A percentile compares a stretch with the other conserved stretches of the same genome.
Conservation (phyloP, 495 filamentous ascomycete species). For the Parathielavia appendiculata region DNA sequence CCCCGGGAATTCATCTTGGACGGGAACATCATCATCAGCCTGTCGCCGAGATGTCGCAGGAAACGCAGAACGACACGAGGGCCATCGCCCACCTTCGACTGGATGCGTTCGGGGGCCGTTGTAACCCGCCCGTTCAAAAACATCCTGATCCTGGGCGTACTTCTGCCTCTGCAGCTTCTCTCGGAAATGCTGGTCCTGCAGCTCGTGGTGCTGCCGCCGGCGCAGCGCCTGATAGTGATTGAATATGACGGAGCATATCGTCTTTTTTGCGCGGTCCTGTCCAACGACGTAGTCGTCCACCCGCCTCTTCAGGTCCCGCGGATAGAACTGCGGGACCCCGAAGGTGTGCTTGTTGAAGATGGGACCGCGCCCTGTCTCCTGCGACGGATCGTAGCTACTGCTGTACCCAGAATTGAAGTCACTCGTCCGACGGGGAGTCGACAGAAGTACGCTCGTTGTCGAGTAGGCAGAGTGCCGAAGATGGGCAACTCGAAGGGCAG, state of each 20-base stretch:
- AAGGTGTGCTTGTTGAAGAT: conserved; percentile 45
- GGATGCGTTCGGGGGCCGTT: conserved; percentile 35
- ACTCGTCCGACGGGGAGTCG: conserved; percentile 30
- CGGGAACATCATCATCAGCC: conserved; percentile 28
- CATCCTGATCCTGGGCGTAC: conserved; percentile 40
- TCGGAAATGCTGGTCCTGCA: conserved; percentile 60
- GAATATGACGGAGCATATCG: conserved; percentile 88
- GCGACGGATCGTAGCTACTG: conserved; percentile 67
- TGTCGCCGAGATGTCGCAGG: conserved; percentile 19
- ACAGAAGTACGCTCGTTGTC: conserved; percentile 26
- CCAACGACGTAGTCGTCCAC: conserved; percentile 95
- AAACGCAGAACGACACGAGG: conserved; percentile 24
- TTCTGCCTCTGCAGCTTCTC: conserved; percentile 47
- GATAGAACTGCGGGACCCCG: conserved; percentile 72
- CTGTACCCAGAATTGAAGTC: conserved; percentile 55
- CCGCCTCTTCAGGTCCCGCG: conserved; percentile 76
- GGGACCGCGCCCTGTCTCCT: conserved; percentile 44
- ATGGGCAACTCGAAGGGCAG: conserved; percentile 12
- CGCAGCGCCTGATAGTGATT: conserved; percentile 92
- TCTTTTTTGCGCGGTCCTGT: conserved; percentile 93
- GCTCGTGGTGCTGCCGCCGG: conserved; percentile 72
- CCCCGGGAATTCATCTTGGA: conserved; percentile 72
- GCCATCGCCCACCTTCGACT: conserved; percentile 46
- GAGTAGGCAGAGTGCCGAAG: conserved; percentile 30
- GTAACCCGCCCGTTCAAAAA: conserved; percentile 26